Evolutionary conservation across 202 grass and related monocot genomes (phyloP), one percentile per base, ranked within the genome.

Genomic region (Setaria italica): DNA sequence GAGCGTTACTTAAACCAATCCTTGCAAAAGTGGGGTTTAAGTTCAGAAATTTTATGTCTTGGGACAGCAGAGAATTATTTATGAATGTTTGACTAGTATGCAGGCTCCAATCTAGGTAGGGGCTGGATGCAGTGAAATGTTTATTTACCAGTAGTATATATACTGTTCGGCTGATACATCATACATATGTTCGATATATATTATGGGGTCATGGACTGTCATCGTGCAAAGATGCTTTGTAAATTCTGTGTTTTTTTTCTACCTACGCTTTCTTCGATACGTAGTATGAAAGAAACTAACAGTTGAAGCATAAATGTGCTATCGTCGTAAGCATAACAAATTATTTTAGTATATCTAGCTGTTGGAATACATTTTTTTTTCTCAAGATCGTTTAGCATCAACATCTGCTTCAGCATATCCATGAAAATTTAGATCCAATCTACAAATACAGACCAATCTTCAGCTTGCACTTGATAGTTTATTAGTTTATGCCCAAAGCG

Each of bases 31-130:
- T 46, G 45, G 16, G 70, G 70, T 81, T 55, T 62, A 46, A 15
- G 37, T 37, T 82, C 19, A 33, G 16, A 80, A 47, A 62, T 63
- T 74, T 62, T 19, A 84, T 62, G 69, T 51, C 63, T 70, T 63
- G 69, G 69, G 69, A 74, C 62, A 69, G 5, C 51, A 54, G 47
- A 60, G 60, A 66, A 80, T 87, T 79, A 5, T 79, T 45, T 83
- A 51, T 83, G 59, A 60, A 76, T 43, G 42, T 79, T 83, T 90
- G 85, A 87, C 62, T 84, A 63, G 80, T 76, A 79, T 83, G 68
- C 35, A 13, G 21, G 72, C 72, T 83, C 43, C 33, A 50, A 51
- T 82, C 8, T 73, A 34, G 62, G 62, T 41, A 68, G 14, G 43
- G 33, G 33, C 53, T 58, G 51, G 7, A 57, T 55, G 85, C 9